Evolutionary conservation across 768 basidiomycete species (phyloP).

Genomic region (Podaxis sp.): DNA sequence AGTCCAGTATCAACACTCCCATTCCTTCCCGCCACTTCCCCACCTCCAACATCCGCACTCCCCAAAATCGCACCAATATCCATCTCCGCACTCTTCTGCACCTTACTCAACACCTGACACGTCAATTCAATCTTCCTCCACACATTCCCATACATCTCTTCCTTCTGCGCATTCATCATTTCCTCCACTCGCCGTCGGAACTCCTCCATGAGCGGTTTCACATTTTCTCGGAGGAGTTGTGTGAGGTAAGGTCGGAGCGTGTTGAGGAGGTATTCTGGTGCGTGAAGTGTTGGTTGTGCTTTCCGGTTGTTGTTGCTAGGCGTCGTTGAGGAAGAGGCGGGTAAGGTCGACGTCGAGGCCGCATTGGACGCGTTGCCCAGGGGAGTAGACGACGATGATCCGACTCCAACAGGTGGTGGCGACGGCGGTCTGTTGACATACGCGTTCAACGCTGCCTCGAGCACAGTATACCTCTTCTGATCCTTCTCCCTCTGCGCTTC

Average conservation of each 20-base stretch:
- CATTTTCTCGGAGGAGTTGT: conserved; percentile 14
- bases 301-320: neutral
- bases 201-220: conserved; percentile 21
- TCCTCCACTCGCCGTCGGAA: conserved; percentile 19
- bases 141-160: conserved; percentile 19
- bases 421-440: conserved; percentile 21
- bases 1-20: neutral
- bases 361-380: neutral
- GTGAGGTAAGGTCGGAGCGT: conserved; percentile 21
- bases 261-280: conserved; percentile 19
- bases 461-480: conserved; percentile 15
- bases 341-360: neutral
- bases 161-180: conserved; percentile 20
- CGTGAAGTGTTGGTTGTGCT: neutral
- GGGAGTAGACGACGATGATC: neutral
- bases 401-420: neutral
- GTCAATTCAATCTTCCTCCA: conserved; percentile 22
- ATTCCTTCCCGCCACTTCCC: neutral
- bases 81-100: neutral
- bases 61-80: neutral
- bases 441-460: conserved; percentile 25
- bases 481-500: conserved; percentile 17
- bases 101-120: conserved; percentile 17
- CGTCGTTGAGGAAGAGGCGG: neutral
- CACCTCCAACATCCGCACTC: neutral